These are phyloP conservation scores for Cyclocybe aegerita DNA, from an alignment of 768 basidiomycete genomes.

Conservation along the genomic window DNA sequence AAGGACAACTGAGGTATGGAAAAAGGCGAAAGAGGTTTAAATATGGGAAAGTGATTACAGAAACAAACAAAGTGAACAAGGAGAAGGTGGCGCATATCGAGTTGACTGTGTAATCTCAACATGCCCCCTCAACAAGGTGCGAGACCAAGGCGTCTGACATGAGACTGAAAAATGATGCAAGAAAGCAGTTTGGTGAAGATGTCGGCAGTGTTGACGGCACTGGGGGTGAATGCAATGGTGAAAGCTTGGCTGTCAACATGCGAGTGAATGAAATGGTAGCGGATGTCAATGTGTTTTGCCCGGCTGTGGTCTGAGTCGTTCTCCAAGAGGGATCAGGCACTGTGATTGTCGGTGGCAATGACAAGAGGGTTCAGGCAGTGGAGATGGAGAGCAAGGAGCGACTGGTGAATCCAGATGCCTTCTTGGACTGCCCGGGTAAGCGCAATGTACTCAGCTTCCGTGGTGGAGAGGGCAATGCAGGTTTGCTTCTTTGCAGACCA, in stretches of 20 bases:
- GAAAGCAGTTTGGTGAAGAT: constrained; percentile 3
- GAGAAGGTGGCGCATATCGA: too few species aligned
- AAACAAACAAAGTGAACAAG: too few species aligned
- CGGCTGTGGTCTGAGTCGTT: too few species aligned
- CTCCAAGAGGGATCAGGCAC: too few species aligned
- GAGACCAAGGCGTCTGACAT: too few species aligned
- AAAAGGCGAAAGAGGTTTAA: too few species aligned
- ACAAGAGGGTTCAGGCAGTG: not conserved
- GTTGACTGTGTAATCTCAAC: too few species aligned
- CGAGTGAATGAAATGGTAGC: constrained; percentile 10
- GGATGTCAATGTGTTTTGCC: constrained; percentile 7
- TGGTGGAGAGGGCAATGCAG: constrained; percentile 31
- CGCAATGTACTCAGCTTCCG: constrained; percentile 42
- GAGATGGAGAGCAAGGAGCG: constrained; percentile 6
- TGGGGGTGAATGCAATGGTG: not conserved
- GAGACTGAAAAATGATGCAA: too few species aligned
- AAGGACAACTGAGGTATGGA: too few species aligned
- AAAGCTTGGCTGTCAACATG: constrained; percentile 4
- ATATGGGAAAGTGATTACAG: too few species aligned
- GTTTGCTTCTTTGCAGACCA: constrained; percentile 35
- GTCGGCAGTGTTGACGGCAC: constrained; percentile 1
- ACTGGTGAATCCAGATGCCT: constrained; percentile 20
- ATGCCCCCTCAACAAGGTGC: too few species aligned
- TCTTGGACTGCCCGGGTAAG: constrained; percentile 22
- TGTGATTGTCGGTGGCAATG: constrained; percentile 2